A percentile compares a stretch with the other conserved stretches of the same genome.
These are phyloP conservation scores for Populus tomentosa DNA, from an alignment of 441 rosid species.

Conservation along the genomic window DNA sequence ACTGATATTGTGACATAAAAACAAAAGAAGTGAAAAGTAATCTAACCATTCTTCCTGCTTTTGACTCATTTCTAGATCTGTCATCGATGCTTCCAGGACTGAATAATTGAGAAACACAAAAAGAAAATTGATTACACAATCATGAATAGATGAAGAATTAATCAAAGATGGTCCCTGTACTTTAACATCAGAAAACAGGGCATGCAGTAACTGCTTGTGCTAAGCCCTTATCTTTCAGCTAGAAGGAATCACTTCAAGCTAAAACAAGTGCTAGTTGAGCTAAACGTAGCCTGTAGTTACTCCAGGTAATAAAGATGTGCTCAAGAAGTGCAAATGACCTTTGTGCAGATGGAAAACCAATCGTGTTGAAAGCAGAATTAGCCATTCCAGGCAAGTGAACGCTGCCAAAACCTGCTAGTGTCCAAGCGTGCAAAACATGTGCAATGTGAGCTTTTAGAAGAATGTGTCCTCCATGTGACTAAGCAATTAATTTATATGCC, in stretches of 20 bases:
- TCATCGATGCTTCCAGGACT: conserved; percentile 51
- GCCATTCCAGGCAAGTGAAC: conserved; percentile 78
- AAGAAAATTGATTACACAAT: conserved; percentile 10
- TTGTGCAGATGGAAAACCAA: conserved; percentile 90
- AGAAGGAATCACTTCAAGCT: conserved; percentile 22
- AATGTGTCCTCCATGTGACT: conserved; percentile 50
- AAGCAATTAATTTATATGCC: conserved; percentile 33
- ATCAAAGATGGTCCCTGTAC: conserved; percentile 19
- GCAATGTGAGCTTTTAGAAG: conserved; percentile 77
- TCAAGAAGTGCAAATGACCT: conserved; percentile 90
- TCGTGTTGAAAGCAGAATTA: conserved; percentile 80
- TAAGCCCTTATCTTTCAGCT: conserved; percentile 36
- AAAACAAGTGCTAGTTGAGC: conserved; percentile 26
- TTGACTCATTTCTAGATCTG: conserved; percentile 35
- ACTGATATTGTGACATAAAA: not conserved
- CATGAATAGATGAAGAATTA: conserved; percentile 1
- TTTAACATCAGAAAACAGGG: conserved; percentile 27
- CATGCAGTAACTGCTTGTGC: conserved; percentile 27
- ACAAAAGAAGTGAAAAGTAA: conserved; percentile 8
- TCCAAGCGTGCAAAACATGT: conserved; percentile 88
- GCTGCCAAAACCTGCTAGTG: conserved; percentile 98
- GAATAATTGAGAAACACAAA: conserved; percentile 28
- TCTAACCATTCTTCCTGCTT: conserved; percentile 45
- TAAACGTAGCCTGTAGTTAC: conserved; percentile 20
- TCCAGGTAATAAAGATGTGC: conserved; percentile 48